Evolutionary conservation across 2,329 filamentous ascomycete species (phyloP).

Genomic region (Clarireedia paspali): DNA sequence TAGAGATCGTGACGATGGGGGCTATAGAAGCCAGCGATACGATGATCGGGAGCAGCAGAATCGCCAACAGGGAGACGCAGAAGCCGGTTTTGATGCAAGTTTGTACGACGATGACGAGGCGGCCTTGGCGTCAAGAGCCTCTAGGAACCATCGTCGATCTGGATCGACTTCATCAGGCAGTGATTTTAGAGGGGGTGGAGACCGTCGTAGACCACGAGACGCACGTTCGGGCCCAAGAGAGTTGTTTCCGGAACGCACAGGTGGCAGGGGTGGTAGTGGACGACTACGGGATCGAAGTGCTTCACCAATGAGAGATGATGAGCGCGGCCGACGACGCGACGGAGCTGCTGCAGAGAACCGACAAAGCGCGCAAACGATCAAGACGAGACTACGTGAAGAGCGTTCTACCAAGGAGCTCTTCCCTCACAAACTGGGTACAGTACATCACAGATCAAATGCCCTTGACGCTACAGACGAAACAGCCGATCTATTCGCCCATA

Average conservation of each 20-base stretch:
- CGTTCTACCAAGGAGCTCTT: constrained; percentile 43
- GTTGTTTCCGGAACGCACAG: constrained; percentile 46
- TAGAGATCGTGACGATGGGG: constrained; percentile 47
- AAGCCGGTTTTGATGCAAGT: constrained; percentile 59
- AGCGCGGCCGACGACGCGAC: constrained; percentile 29
- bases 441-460: constrained; percentile 41
- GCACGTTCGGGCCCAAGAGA: constrained; percentile 39
- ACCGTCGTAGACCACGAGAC: not conserved
- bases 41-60: constrained; percentile 36
- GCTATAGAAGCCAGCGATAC: constrained; percentile 37
- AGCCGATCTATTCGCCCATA: constrained; percentile 41
- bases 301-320: constrained; percentile 28
- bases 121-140: constrained; percentile 27
- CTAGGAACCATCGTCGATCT: constrained; percentile 27
- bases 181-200: constrained; percentile 21
- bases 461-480: constrained; percentile 48
- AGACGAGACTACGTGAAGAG: constrained; percentile 25
- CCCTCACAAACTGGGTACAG: constrained; percentile 36
- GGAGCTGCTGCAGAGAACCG: constrained; percentile 32
- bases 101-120: constrained; percentile 71
- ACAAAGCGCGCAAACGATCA: constrained; percentile 38
- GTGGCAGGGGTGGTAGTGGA: constrained; percentile 15
- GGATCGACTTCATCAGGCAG: constrained; percentile 26
- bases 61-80: constrained; percentile 39
- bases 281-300: constrained; percentile 30